These are phyloP conservation scores for Fusarium devonianum DNA, from an alignment of 2,329 filamentous ascomycete genomes.

Conservation along the genomic window DNA sequence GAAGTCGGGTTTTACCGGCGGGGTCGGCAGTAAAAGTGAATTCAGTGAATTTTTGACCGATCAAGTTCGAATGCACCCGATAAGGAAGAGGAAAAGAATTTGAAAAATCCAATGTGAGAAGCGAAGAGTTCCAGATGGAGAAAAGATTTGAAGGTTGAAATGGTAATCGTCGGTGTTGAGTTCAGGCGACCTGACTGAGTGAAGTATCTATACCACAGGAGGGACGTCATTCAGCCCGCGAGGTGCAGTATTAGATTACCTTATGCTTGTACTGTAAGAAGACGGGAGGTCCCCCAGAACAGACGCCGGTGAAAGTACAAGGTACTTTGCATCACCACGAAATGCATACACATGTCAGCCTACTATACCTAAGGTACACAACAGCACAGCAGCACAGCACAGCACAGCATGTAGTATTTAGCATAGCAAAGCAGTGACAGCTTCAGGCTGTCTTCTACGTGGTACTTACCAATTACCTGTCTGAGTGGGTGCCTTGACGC, in stretches of 20 bases:
- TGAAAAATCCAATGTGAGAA: conserved; percentile 1
- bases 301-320: conserved; percentile 19
- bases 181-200: conserved; percentile 6
- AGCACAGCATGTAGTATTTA: too few species aligned
- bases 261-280: too few species aligned
- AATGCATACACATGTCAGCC: too few species aligned
- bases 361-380: too few species aligned
- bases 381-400: too few species aligned
- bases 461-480: too few species aligned
- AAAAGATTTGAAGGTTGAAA: conserved; percentile 3
- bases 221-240: conserved; percentile 29
- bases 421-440: too few species aligned
- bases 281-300: not conserved
- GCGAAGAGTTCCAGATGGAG: not conserved
- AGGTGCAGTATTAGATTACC: conserved; percentile 5
- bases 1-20: conserved; percentile 26
- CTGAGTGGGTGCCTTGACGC: conserved; percentile 7
- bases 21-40: conserved; percentile 14
- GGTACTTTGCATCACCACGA: conserved; percentile 26
- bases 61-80: conserved; percentile 5
- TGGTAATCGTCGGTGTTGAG: conserved; percentile 23
- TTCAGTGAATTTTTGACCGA: conserved; percentile 6
- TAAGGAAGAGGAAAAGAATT: not conserved
- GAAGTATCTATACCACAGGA: conserved; percentile 25
- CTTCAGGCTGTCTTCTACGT: too few species aligned